These are phyloP conservation scores for Fusarium begoniae DNA, from an alignment of 2,329 filamentous ascomycete species.

Conservation along the genomic window DNA sequence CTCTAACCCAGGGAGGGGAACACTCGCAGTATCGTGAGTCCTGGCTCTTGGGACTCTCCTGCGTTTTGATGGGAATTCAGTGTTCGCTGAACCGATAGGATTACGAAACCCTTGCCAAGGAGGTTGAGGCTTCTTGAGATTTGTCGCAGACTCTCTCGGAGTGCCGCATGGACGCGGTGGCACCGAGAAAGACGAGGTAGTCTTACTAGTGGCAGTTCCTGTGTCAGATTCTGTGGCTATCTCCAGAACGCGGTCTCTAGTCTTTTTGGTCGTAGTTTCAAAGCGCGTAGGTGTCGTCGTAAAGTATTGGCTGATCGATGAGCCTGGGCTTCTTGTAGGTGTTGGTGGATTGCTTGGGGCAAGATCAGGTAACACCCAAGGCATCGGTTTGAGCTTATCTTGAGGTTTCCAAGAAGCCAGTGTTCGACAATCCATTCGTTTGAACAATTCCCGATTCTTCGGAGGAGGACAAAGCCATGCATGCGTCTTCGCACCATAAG, in stretches of 20 bases:
- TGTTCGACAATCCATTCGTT: slow-evolving; percentile 44
- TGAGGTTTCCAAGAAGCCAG: slow-evolving; percentile 40
- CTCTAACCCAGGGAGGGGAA: slow-evolving; percentile 39
- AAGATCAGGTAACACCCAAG: slow-evolving; percentile 46
- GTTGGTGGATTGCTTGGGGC: not conserved
- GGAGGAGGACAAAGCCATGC: slow-evolving; percentile 48
- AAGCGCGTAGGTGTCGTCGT: not conserved
- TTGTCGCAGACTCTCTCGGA: not conserved
- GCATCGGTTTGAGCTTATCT: slow-evolving; percentile 47
- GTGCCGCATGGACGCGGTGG: not conserved
- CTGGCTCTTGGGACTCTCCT: slow-evolving; percentile 22
- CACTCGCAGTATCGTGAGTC: slow-evolving; percentile 25
- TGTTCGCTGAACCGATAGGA: not conserved
- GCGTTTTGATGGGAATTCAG: slow-evolving; percentile 4
- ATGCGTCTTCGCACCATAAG: slow-evolving; percentile 43
- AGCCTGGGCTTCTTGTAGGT: not conserved
- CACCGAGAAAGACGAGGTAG: not conserved
- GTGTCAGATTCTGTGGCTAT: not conserved
- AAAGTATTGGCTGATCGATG: slow-evolving; percentile 34
- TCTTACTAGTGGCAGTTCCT: not conserved
- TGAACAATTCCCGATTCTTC: slow-evolving; percentile 46
- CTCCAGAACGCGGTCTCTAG: not conserved
- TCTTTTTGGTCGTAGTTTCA: not conserved
- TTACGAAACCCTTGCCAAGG: slow-evolving; percentile 27
- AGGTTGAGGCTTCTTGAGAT: not conserved